Evolutionary conservation across 192 early-diverging fungal species (phyloP).

Genomic region (Entomortierella beljakovae): DNA sequence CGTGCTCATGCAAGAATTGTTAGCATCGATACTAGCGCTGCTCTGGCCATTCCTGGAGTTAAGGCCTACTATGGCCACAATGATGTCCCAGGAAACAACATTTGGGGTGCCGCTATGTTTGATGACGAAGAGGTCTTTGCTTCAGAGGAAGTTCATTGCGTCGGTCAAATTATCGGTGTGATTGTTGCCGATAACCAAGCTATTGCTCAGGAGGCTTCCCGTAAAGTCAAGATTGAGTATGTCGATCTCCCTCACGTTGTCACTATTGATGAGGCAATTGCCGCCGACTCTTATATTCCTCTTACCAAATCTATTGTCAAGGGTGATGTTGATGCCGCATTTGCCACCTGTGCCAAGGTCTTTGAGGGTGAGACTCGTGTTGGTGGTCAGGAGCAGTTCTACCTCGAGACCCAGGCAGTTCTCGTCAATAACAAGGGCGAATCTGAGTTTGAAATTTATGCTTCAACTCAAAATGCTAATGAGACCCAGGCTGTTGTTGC

Average conservation of each 20-base stretch:
- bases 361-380: slow-evolving; percentile 67
- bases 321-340: slow-evolving; percentile 72
- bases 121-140: slow-evolving; percentile 89
- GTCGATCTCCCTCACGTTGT: slow-evolving; percentile 76
- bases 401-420: slow-evolving; percentile 82
- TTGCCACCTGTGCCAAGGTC: slow-evolving; percentile 61
- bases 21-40: slow-evolving; percentile 69
- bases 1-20: slow-evolving; percentile 77
- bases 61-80: slow-evolving; percentile 70
- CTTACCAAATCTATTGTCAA: slow-evolving; percentile 62
- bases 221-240: slow-evolving; percentile 78
- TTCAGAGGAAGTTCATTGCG: slow-evolving; percentile 68
- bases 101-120: slow-evolving; percentile 65
- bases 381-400: slow-evolving; percentile 86
- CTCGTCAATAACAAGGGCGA: slow-evolving; percentile 81
- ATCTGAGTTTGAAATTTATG: slow-evolving; percentile 84
- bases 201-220: slow-evolving; percentile 76
- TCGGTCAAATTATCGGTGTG: slow-evolving; percentile 84
- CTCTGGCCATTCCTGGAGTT: slow-evolving; percentile 74
- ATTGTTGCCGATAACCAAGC: slow-evolving; percentile 77
- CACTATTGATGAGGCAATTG: slow-evolving; percentile 86
- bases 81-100: slow-evolving; percentile 78
- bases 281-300: slow-evolving; percentile 68
- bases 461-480: slow-evolving; percentile 83
- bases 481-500: slow-evolving; percentile 79